Evolutionary conservation across 306 rosid species (phyloP).

Genomic region (Phaseolus lunatus): DNA sequence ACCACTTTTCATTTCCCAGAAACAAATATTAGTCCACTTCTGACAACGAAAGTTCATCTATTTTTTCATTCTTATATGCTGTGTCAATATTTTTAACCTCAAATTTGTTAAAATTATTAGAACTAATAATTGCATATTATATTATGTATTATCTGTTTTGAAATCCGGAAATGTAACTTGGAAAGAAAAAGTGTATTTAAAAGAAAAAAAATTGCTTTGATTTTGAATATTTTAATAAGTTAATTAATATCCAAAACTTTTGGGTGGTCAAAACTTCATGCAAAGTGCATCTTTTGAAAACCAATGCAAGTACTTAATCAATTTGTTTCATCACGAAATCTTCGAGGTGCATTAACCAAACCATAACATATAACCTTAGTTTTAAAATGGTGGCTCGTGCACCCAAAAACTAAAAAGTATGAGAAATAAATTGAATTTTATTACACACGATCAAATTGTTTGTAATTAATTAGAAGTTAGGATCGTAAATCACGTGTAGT

Average conservation of each 20-base stretch:
- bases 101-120: too few relatives aligned
- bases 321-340: neutral
- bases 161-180: too few relatives aligned
- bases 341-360: conserved; percentile 15
- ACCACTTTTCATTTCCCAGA: too few relatives aligned
- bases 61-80: too few relatives aligned
- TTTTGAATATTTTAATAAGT: neutral
- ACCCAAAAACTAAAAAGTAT: conserved; percentile 1
- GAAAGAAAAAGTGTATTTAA: too few relatives aligned
- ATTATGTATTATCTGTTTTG: too few relatives aligned
- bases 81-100: too few relatives aligned
- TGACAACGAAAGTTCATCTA: too few relatives aligned
- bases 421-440: neutral
- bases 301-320: neutral
- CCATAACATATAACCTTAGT: neutral
- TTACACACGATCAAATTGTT: conserved; percentile 1
- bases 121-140: too few relatives aligned
- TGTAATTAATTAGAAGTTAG: conserved; percentile 20
- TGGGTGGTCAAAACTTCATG: neutral
- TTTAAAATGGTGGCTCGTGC: conserved; percentile 16
- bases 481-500: conserved; percentile 52
- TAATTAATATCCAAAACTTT: neutral
- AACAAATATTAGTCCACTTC: too few relatives aligned
- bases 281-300: neutral
- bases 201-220: too few relatives aligned